Base-by-base conservation (phyloP, 169 alveolate genomes). In the Cryptosporidium ryanae region DNA sequence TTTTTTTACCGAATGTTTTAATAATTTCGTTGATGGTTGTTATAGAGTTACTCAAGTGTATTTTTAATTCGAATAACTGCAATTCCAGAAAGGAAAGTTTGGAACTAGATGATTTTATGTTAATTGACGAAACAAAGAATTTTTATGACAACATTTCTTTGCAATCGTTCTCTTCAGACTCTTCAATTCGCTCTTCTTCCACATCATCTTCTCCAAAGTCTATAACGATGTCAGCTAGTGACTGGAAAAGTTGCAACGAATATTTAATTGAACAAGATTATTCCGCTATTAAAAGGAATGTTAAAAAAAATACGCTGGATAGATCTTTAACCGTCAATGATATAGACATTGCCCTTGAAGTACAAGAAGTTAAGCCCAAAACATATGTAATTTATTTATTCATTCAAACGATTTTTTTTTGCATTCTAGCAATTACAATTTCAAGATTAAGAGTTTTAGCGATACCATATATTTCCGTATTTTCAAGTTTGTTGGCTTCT, bases 401-500 rank as follows among this genome's bases (percentile, higher is more conserved):
- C 5, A 23, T 76, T 76, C 87, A 76, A 27, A 54, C 71, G 3
- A 52, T 49, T 1, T 48, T 32, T 49, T 61, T 66, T 48, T 66
- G 82, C 48, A 1, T 61, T 8, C 66, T 65, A 1, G 82, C 84
- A 48, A 21, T 66, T 27, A 44, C 34, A 13, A 65, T 82, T 23
- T 82, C 82, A 27, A 64, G 90, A 43, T 46, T 82, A 21, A 55
- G 90, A 7, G 90, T 82, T 29, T 48, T 82, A 31, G 82, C 90
- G 2, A 46, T 82, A 63, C 87, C 87, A n/a, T 76, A 76, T 76
- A 76, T 76, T 18, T 27, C 76, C 3, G 70, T 76, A 21, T 17
- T 76, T 43, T 32, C 87, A 27, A 23, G 70, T 23, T 59, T 76
- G n/a, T 38, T 59, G 44, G 70, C 76, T 44, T 76, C 87, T 38